phyloP scores from a whole-genome alignment of 139 green algal species.

The Trebouxia sp. region DNA sequence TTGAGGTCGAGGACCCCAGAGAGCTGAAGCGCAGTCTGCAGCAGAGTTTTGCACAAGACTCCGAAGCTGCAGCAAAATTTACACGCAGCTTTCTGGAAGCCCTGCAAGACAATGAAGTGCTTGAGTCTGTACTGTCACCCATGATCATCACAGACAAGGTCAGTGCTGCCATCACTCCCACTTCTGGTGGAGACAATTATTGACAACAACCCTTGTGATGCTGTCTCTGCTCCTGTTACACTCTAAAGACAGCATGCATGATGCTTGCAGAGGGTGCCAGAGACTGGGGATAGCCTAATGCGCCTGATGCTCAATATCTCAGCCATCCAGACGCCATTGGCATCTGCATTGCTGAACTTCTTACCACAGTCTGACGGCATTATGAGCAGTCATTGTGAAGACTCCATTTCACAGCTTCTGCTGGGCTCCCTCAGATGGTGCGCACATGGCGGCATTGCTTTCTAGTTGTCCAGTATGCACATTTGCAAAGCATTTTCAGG shows the following conservation, averaged over 20 bases:
- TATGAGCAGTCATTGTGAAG: constrained; percentile 1
- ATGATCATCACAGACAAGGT: neutral
- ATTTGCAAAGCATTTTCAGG: too few relatives aligned
- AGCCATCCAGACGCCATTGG: constrained; percentile 32
- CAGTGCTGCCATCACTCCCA: too few relatives aligned
- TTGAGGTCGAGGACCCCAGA: neutral
- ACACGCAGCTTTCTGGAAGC: neutral
- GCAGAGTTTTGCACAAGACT: neutral
- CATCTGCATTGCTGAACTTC: neutral
- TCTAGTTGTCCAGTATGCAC: too few relatives aligned
- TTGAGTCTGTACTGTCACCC: neutral
- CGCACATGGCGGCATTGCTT: too few relatives aligned
- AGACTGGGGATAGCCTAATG: constrained; percentile 44
- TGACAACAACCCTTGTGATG: too few relatives aligned
- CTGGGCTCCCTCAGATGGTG: constrained; percentile 51
- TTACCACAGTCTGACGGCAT: neutral
- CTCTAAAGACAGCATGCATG: neutral
- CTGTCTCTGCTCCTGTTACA: too few relatives aligned
- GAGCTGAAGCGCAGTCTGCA: neutral
- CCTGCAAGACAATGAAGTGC: neutral
- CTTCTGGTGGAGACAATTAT: too few relatives aligned
- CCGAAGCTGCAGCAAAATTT: neutral
- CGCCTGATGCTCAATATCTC: constrained; percentile 45
- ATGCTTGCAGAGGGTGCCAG: constrained; percentile 26
- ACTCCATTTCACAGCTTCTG: constrained; percentile 35